Base-by-base conservation (phyloP, 176 grass and related monocot species). In the Bromus sterilis region DNA sequence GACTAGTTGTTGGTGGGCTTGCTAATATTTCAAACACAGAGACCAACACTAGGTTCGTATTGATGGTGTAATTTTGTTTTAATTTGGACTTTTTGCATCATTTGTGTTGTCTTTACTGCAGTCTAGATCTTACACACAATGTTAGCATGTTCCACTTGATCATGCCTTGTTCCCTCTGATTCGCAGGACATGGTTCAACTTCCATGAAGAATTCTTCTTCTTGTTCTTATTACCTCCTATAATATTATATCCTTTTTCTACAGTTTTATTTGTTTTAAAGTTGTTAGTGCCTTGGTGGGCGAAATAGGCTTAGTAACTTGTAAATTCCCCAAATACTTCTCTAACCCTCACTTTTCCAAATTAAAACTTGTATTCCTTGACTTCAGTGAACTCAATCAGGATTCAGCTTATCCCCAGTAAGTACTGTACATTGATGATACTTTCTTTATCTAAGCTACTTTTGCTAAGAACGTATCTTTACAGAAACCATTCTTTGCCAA, bases 401-500 rank as follows among this genome's bases (percentile, higher is more conserved):
- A 80, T 98, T 98, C 89, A 98, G 96, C 89, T 89, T 98, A 86
- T 90, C 93, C 60, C 96, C 96, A 21, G 96, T 98, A 85, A 93
- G 90, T 91, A 80, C 84, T 82, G 35, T 16, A 74, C 26, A 44
- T 36, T 8, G 70, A 49, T 9, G 81, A 41, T 48, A 59, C 23
- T 53, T 67, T 75, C 8, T 71, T 67, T 78, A 59, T 56, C 26
- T 44, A 73, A 78, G 34, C 64, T 66, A 76, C 70, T 46, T 73
- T 16, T 72, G 25, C 41, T 73, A 73, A 73, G 25, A 65, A 42
- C 75, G 33, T 56, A 84, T 34, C 62, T 62, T 74, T 82, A 48
- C 79, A 98, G 96, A 98, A 98, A 93, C 93, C 96, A 48, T 98
- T 98, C 79, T 98, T 98, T 86, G 94, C 96, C 11, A 98, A 98